A percentile compares a stretch with the other conserved stretches of the same genome.
Evolutionary conservation across 345 rosid species (phyloP).

Genomic region (Capsella bursapastoris): DNA sequence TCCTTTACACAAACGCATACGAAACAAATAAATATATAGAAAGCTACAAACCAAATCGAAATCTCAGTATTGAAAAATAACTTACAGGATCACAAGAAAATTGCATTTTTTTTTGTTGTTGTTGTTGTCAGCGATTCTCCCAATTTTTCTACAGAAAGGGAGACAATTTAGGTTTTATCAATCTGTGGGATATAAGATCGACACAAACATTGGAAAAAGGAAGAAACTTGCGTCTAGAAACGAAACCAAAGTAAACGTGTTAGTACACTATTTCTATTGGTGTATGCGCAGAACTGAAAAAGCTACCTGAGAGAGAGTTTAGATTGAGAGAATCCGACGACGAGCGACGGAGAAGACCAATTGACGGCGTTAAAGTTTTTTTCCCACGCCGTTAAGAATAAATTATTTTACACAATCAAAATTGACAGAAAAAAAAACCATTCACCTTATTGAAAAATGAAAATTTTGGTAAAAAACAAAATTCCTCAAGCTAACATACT

Average conservation of each 20-base stretch:
- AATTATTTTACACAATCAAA: too few species aligned
- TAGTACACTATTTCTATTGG: background rate
- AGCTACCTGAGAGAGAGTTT: conserved; percentile 17
- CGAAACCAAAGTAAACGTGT: background rate
- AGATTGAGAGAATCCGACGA: background rate
- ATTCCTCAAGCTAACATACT: too few species aligned
- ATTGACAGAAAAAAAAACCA: too few species aligned
- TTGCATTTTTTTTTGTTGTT: conserved; percentile 31
- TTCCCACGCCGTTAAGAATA: background rate
- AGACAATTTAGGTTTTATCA: conserved; percentile 20
- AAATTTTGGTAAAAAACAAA: too few species aligned
- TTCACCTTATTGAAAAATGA: too few species aligned
- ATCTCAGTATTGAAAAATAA: conserved; percentile 3
- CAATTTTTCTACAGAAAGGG: background rate
- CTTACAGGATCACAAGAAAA: conserved; percentile 47
- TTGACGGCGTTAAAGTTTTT: conserved; percentile 11
- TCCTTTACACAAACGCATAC: conserved; percentile 46
- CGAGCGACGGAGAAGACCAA: background rate
- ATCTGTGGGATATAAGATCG: conserved; percentile 3
- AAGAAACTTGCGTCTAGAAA: background rate
- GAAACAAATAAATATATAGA: background rate
- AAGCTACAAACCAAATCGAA: conserved; percentile 16
- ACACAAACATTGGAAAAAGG: background rate
- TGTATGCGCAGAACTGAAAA: background rate
- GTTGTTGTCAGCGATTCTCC: background rate